phyloP scores from a whole-genome alignment of 495 filamentous ascomycete genomes.

The Lepraria neglecta region DNA sequence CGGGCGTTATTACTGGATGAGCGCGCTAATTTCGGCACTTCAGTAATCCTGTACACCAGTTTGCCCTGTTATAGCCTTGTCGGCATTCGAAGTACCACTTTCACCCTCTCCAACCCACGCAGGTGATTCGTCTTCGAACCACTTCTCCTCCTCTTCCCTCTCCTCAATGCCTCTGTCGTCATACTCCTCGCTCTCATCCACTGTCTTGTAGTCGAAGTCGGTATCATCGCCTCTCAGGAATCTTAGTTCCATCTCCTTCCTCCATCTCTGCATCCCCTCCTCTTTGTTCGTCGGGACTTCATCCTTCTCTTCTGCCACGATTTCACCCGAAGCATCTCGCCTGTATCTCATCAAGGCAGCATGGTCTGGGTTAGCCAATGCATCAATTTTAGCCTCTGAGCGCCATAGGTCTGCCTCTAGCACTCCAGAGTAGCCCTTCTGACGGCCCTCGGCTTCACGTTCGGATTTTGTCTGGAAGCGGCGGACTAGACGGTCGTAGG shows the following conservation, averaged over 20 bases:
- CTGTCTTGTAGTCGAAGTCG: slow-evolving; percentile 66
- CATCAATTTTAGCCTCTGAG: slow-evolving; percentile 65
- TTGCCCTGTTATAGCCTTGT: slow-evolving; percentile 50
- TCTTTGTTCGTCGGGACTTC: slow-evolving; percentile 54
- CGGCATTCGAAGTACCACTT: slow-evolving; percentile 34
- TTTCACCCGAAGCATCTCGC: slow-evolving; percentile 48
- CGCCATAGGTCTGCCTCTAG: slow-evolving; percentile 66
- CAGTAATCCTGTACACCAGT: slow-evolving; percentile 80
- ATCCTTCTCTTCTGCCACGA: slow-evolving; percentile 51
- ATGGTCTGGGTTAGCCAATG: slow-evolving; percentile 50
- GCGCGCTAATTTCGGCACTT: slow-evolving; percentile 16
- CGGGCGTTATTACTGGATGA: not conserved
- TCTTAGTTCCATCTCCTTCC: slow-evolving; percentile 57
- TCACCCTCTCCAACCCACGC: slow-evolving; percentile 50
- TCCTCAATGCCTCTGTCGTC: slow-evolving; percentile 58
- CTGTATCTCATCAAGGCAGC: slow-evolving; percentile 44
- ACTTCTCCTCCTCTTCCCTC: slow-evolving; percentile 54
- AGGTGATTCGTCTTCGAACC: slow-evolving; percentile 72
- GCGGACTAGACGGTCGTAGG: slow-evolving; percentile 73
- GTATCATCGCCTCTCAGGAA: slow-evolving; percentile 66
- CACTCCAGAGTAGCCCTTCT: slow-evolving; percentile 66
- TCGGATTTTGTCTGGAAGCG: slow-evolving; percentile 70
- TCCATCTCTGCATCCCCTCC: slow-evolving; percentile 62
- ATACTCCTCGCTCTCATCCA: slow-evolving; percentile 64
- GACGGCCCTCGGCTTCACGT: slow-evolving; percentile 62